A percentile compares a stretch with the other conserved stretches of the same genome.
Conservation (phyloP, 2,329 filamentous ascomycete species). For the Fusarium drepaniforme region DNA sequence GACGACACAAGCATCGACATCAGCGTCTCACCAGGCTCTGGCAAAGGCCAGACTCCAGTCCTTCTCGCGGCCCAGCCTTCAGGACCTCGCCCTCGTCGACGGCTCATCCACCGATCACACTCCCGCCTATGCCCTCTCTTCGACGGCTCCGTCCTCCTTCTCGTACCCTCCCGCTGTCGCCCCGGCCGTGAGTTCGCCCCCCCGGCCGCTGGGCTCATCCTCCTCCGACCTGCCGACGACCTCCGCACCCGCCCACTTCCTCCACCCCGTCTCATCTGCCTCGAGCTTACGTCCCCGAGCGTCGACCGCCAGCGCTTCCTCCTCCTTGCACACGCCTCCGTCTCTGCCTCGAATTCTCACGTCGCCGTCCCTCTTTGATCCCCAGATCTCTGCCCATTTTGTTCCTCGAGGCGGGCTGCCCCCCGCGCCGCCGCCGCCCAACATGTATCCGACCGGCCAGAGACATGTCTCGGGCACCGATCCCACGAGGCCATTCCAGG, state of each 20-base stretch:
- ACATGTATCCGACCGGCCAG: conserved; percentile 69
- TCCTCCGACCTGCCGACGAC: conserved; percentile 35
- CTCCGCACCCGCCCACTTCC: conserved; percentile 37
- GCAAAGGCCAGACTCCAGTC: conserved; percentile 37
- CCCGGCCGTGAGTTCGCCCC: conserved; percentile 23
- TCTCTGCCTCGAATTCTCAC: conserved; percentile 33
- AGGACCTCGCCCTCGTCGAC: conserved; percentile 34
- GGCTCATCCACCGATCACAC: conserved; percentile 21
- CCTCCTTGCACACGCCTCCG: conserved; percentile 27
- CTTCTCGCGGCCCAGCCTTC: conserved; percentile 39
- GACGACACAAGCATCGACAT: conserved; percentile 9
- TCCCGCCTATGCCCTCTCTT: conserved; percentile 34
- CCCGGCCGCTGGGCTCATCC: conserved; percentile 41
- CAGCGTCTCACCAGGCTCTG: conserved; percentile 25
- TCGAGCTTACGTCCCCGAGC: conserved; percentile 41
- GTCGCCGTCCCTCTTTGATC: conserved; percentile 29
- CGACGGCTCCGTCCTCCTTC: conserved; percentile 32
- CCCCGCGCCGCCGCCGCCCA: conserved; percentile 51
- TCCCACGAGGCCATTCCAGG: conserved; percentile 64
- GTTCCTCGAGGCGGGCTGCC: conserved; percentile 44
- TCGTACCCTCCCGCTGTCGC: conserved; percentile 34
- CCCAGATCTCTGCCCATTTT: conserved; percentile 31
- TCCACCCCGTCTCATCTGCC: conserved; percentile 35
- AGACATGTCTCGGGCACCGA: conserved; percentile 62
- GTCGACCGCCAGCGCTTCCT: conserved; percentile 38